Percentiles rank a stretch among this genome's conserved stretches.
Conservation (phyloP, 169 alveolate species). For the Prorocentrum cordatum region DNA sequence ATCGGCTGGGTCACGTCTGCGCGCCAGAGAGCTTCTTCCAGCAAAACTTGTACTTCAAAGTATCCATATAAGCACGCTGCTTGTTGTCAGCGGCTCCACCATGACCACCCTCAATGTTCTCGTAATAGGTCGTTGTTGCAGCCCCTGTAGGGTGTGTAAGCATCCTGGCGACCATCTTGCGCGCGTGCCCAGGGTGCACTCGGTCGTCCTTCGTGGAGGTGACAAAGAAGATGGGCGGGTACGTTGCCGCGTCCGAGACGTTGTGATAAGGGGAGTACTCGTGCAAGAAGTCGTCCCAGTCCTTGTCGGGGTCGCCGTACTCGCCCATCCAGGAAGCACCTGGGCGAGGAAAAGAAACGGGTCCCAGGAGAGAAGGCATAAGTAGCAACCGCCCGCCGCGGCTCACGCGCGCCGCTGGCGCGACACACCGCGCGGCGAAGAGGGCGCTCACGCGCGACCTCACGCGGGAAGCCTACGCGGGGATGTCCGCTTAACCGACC, state of each 20-base stretch:
- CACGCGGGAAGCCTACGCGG: too few species aligned
- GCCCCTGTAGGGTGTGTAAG: background rate
- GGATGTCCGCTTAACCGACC: too few species aligned
- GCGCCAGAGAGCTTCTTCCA: background rate
- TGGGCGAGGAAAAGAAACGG: too few species aligned
- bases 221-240: background rate
- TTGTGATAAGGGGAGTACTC: background rate
- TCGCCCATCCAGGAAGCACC: slow-evolving; percentile 68
- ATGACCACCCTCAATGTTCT: slow-evolving; percentile 67
- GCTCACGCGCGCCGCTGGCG: too few species aligned
- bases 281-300: slow-evolving; percentile 30
- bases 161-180: slow-evolving; percentile 48
- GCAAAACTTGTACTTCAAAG: background rate
- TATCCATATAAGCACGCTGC: background rate
- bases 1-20: too few species aligned
- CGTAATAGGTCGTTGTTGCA: slow-evolving; percentile 5
- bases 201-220: slow-evolving; percentile 36
- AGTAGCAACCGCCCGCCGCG: too few species aligned
- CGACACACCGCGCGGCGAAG: too few species aligned
- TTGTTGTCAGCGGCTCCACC: slow-evolving; percentile 64
- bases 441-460: too few species aligned
- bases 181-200: slow-evolving; percentile 62
- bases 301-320: slow-evolving; percentile 19
- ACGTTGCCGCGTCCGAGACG: background rate
- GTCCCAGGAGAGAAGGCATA: too few species aligned